Base-by-base conservation (phyloP, 2,329 filamentous ascomycete species). In the Diaporthe australafricana region DNA sequence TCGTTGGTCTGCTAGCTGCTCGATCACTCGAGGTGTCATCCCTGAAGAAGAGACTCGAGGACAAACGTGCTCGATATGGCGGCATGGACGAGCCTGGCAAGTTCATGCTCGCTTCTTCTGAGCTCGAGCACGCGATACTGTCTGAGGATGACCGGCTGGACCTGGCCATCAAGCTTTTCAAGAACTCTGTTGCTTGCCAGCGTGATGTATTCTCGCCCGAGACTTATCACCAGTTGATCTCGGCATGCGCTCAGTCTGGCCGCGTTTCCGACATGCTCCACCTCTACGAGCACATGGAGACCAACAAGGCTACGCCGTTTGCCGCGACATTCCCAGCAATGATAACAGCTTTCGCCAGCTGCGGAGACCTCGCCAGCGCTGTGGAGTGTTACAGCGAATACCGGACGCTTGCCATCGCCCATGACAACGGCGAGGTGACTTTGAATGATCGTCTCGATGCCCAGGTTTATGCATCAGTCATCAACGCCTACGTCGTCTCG, bases 301-400 rank as follows among this genome's bases (percentile, higher is more conserved):
- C 88, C 45, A 91, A 89, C 76, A 91, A 91, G 70, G 89, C 94
- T 27, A 88, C 90, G 20, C 94, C 96, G 0, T 91, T 92, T 72
- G 92, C 94, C 7, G 90, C 92, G 56, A 94, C 96, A 67, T 98
- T 98, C 83, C 93, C 95, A 1, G 89, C 92, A 22, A 98, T 99
- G 94, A 98, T 99, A 80, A 91, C 93, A n/a, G 95, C 95, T 0
- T 98, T 98, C 79, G 94, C 94, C 73, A 89, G 89, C 52, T 89
- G 89, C 14, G 93, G 95, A 63, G 95, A 98, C 79, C 84, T 98
- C 55, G 87, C 91, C 77, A 97, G 93, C 76, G 96, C 95, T 25
- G 94, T 98, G 8, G 95, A 98, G 80, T 95, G 94, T 83, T 99
- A 98, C 84, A 96, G 97, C 75, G 94, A 98, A 82, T 98, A 98